Percentiles rank a stretch among this genome's conserved stretches.
Evolutionary conservation across 148 eudicot species (phyloP).

Genomic region (Nyssa sinensis): DNA sequence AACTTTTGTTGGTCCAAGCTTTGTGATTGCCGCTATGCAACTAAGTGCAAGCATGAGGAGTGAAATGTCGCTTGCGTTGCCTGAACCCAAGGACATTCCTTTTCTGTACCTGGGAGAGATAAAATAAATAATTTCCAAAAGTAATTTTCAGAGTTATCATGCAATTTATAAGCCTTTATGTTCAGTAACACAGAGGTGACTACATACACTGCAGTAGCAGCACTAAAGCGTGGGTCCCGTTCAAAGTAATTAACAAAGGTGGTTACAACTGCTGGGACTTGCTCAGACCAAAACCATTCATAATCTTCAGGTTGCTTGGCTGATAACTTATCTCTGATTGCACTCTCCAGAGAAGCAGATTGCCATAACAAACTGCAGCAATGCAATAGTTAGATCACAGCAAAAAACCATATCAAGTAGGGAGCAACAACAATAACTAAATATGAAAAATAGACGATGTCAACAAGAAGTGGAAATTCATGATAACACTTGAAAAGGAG

Average conservation of each 20-base stretch:
- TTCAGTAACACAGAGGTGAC: constrained; percentile 9
- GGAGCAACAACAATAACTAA: constrained; percentile 1
- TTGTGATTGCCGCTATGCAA: constrained; percentile 69
- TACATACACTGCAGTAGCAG: constrained; percentile 69
- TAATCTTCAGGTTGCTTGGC: constrained; percentile 67
- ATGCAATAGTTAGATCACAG: constrained; percentile 9
- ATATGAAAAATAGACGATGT: constrained; percentile 5
- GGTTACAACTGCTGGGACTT: constrained; percentile 79
- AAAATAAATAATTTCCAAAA: constrained; percentile 10
- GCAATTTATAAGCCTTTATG: constrained; percentile 4
- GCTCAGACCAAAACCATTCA: constrained; percentile 98
- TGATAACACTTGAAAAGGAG: background rate
- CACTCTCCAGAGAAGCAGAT: constrained; percentile 86
- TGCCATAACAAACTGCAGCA: constrained; percentile 70
- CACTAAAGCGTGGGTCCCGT: constrained; percentile 65
- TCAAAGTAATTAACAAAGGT: constrained; percentile 82
- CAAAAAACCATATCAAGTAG: constrained; percentile 2
- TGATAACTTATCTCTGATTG: constrained; percentile 76
- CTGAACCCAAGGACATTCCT: constrained; percentile 36
- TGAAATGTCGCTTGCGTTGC: constrained; percentile 61
- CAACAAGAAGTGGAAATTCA: constrained; percentile 3
- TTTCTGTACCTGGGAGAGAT: constrained; percentile 51
- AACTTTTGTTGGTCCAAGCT: constrained; percentile 90
- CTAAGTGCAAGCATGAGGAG: constrained; percentile 74
- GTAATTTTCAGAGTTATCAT: background rate